These are phyloP conservation scores for Podosphaera fusca DNA, from an alignment of 2,329 filamentous ascomycete species.

Conservation along the genomic window DNA sequence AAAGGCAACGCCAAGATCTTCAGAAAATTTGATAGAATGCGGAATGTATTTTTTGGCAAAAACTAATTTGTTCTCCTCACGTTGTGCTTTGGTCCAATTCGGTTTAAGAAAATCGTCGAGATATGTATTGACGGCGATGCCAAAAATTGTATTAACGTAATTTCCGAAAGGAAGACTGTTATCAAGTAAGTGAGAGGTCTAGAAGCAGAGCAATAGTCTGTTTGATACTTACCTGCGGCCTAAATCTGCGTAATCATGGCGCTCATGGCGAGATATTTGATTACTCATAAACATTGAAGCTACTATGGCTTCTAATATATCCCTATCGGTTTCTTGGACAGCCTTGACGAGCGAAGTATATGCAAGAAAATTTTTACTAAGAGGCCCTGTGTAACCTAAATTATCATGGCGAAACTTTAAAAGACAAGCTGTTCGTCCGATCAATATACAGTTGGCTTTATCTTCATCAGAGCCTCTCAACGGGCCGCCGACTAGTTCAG, in stretches of 20 bases:
- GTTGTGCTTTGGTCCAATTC: constrained; percentile 26
- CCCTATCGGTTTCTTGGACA: constrained; percentile 56
- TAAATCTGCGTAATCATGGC: constrained; percentile 32
- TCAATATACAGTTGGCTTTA: constrained; percentile 52
- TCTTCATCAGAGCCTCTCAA: constrained; percentile 43
- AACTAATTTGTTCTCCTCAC: constrained; percentile 22
- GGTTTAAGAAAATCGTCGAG: constrained; percentile 45
- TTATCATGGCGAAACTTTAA: constrained; percentile 60
- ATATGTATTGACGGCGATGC: constrained; percentile 60
- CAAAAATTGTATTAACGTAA: constrained; percentile 52
- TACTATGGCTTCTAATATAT: constrained; percentile 63
- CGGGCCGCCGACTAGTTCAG: constrained; percentile 30
- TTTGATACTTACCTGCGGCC: constrained; percentile 38
- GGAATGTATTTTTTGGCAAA: constrained; percentile 30
- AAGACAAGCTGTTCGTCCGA: constrained; percentile 69
- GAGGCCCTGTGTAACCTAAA: constrained; percentile 81
- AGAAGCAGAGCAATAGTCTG: too few species aligned
- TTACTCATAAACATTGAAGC: constrained; percentile 61
- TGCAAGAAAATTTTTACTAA: constrained; percentile 70
- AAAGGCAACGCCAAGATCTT: constrained; percentile 34
- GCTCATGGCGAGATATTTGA: constrained; percentile 47
- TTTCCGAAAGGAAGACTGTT: constrained; percentile 39
- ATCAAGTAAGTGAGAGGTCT: constrained; percentile 3
- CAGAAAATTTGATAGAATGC: constrained; percentile 31
- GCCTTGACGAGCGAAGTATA: constrained; percentile 68